Conservation (phyloP, 441 rosid genomes). For the Kokia cookei region DNA sequence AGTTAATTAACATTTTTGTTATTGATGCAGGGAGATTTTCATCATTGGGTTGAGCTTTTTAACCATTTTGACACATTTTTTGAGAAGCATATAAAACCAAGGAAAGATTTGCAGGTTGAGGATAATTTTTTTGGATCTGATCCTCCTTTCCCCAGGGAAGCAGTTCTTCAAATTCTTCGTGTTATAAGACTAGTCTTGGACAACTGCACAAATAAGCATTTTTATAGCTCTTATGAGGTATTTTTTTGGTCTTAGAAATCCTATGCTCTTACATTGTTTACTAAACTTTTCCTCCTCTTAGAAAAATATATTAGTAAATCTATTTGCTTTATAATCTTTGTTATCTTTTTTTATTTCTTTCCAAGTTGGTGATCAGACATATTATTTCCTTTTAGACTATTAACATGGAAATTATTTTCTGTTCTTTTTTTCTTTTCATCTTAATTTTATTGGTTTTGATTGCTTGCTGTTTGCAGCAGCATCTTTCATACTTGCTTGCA, state of each 20-base stretch:
- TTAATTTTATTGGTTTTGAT: slow-evolving; percentile 17
- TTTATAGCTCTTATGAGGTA: slow-evolving; percentile 95
- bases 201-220: slow-evolving; percentile 94
- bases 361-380: neutral
- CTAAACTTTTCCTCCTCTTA: neutral
- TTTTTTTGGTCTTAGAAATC: neutral
- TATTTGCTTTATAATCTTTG: neutral
- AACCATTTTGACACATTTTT: slow-evolving; percentile 91
- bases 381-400: neutral
- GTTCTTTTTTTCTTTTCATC: neutral
- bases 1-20: slow-evolving; percentile 16
- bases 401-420: neutral
- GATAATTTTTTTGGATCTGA: slow-evolving; percentile 66
- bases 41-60: slow-evolving; percentile 98
- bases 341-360: neutral
- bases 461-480: slow-evolving; percentile 67
- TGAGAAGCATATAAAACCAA: slow-evolving; percentile 80
- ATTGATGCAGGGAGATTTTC: slow-evolving; percentile 86
- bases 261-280: neutral
- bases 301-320: neutral
- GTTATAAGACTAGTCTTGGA: slow-evolving; percentile 89
- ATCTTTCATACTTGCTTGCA: slow-evolving; percentile 87
- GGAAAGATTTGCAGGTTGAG: slow-evolving; percentile 85
- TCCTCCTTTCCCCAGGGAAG: slow-evolving; percentile 83
- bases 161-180: slow-evolving; percentile 86